These are phyloP conservation scores for Aureoboletus auriporus DNA, from an alignment of 768 basidiomycete species.

Conservation along the genomic window DNA sequence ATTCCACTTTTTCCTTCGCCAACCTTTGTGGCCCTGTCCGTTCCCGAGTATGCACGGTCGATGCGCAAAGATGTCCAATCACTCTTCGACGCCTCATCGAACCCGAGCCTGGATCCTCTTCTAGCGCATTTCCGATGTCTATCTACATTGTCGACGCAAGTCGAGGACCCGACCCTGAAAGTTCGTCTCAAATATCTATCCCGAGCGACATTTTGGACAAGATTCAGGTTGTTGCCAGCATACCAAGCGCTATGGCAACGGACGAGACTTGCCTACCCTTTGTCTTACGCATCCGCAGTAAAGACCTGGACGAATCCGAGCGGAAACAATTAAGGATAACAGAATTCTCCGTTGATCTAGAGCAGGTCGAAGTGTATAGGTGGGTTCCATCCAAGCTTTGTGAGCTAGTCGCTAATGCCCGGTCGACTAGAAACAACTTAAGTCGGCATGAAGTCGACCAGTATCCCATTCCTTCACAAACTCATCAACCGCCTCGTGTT, in stretches of 20 bases:
- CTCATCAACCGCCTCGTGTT: slow-evolving; percentile 59
- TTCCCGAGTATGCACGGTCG: slow-evolving; percentile 37
- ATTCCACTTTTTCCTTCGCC: slow-evolving; percentile 43
- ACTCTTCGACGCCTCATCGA: slow-evolving; percentile 51
- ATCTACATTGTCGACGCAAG: slow-evolving; percentile 44
- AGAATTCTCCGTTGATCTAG: slow-evolving; percentile 51
- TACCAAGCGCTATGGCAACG: slow-evolving; percentile 52
- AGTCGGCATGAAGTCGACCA: slow-evolving; percentile 38
- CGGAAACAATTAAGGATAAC: slow-evolving; percentile 55
- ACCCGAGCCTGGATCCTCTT: slow-evolving; percentile 33
- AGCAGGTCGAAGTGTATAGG: slow-evolving; percentile 68
- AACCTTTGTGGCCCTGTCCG: slow-evolving; percentile 56
- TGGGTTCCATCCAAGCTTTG: slow-evolving; percentile 28
- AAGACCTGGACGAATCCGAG: slow-evolving; percentile 43
- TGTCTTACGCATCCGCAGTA: slow-evolving; percentile 55
- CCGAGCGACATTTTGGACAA: slow-evolving; percentile 54
- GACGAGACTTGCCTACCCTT: slow-evolving; percentile 49
- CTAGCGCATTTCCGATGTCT: slow-evolving; percentile 28
- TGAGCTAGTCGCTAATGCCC: slow-evolving; percentile 7
- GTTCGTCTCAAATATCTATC: slow-evolving; percentile 30
- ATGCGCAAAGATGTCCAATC: slow-evolving; percentile 41
- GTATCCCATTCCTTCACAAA: slow-evolving; percentile 53
- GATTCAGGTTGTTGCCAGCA: slow-evolving; percentile 59
- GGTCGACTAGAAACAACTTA: slow-evolving; percentile 36
- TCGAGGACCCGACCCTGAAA: slow-evolving; percentile 14